A percentile compares a stretch with the other conserved stretches of the same genome.
These are phyloP conservation scores for Dothideomycetes sp. DNA, from an alignment of 2,329 filamentous ascomycete species.

Conservation along the genomic window DNA sequence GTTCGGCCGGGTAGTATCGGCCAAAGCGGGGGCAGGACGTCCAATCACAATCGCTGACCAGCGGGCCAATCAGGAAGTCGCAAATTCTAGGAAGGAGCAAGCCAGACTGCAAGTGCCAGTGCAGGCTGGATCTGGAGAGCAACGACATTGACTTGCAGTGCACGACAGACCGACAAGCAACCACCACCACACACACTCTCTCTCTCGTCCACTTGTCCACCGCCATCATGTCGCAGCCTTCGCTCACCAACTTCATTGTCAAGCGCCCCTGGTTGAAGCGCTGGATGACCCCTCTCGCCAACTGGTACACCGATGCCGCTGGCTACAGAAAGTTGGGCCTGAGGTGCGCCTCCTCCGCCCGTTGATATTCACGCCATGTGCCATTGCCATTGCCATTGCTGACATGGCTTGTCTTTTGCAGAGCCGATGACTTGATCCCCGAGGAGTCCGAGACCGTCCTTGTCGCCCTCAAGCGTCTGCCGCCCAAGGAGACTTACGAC, in stretches of 20 bases:
- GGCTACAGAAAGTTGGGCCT: slow-evolving; percentile 91
- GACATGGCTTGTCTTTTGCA: slow-evolving; percentile 32
- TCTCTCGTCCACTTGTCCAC: background rate
- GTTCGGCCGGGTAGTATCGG: background rate
- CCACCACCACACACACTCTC: background rate
- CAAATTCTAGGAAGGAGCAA: too few relatives aligned
- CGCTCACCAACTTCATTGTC: slow-evolving; percentile 65
- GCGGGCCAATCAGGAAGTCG: slow-evolving; percentile 4
- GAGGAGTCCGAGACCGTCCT: slow-evolving; percentile 86
- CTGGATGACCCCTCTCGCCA: slow-evolving; percentile 70
- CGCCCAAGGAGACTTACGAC: slow-evolving; percentile 86
- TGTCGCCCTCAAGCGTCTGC: slow-evolving; percentile 80
- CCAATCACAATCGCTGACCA: background rate
- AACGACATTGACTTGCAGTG: background rate
- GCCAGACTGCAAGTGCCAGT: too few relatives aligned
- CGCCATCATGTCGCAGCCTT: slow-evolving; percentile 57
- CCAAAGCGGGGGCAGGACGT: background rate
- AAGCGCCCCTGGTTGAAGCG: slow-evolving; percentile 79
- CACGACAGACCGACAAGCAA: background rate
- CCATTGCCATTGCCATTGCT: background rate
- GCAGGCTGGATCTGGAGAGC: background rate
- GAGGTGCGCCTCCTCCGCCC: slow-evolving; percentile 49
- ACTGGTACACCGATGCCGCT: slow-evolving; percentile 81
- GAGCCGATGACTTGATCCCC: slow-evolving; percentile 87
- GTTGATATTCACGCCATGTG: background rate